Evolutionary conservation across 1,284 basidiomycete genomes (phyloP), one percentile per base, ranked within the genome.

Genomic region (Sphaerobolus stellatus): DNA sequence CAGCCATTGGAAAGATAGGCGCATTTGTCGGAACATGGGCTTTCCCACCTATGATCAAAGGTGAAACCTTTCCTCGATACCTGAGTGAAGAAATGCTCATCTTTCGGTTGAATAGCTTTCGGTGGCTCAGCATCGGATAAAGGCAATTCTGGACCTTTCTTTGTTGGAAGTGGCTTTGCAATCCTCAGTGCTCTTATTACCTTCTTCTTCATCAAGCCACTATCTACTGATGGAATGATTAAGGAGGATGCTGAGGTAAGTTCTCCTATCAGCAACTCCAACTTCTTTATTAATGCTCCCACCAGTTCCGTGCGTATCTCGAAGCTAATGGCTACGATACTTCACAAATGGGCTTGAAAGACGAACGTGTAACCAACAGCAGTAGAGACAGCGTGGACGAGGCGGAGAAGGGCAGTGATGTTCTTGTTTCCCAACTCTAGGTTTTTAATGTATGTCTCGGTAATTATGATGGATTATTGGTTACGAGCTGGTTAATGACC

Each of bases 1-100:
- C 94, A 43, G 94, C 93, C 4, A 68, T 92, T 34, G 95, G 94
- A n/a, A 98, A 97, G 71, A 65, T 92, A 43, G 91, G 91, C 27
- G 92, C 92, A 4, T 94, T 94, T 68, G 81, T 86, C 54, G 90
- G 92, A 33, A 89, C 85, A 45, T 92, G 84, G 83, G 85, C 78
- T 0, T 92, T 86, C 76, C 82, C 84, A 38, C 77, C 82, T 1
- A 86, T 92, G 66, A 84, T 88, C 56, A 66, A 77, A 11, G 81
- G 82, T 81, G 61, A 44, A 14, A 24, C 50, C 18, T 2, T n/a
- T 24, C 24, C 13, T 29, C 30, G n/a, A n/a, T n/a, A n/a, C n/a
- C n/a, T n/a, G n/a, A n/a, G n/a, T n/a, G n/a, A n/a, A n/a, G n/a
- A n/a, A n/a, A n/a, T n/a, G n/a, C n/a, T n/a, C n/a, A n/a, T n/a